Evolutionary conservation across 1,284 basidiomycete species (phyloP).

Genomic region (Hymenochaete sp.): DNA sequence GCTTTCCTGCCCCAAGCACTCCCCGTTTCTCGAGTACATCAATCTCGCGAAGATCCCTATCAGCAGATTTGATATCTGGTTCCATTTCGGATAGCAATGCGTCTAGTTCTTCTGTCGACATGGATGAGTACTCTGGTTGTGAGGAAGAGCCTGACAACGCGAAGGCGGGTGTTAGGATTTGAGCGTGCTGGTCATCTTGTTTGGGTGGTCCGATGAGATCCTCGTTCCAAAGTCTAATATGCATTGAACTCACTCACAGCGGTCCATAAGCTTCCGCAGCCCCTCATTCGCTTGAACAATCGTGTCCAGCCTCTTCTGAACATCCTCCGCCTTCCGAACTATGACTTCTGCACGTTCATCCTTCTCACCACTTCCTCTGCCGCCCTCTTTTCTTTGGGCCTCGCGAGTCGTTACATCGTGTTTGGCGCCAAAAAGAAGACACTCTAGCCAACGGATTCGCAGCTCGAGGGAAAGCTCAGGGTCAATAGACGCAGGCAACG

Average conservation of each 20-base stretch:
- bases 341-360: constrained; percentile 46
- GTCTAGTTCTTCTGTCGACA: constrained; percentile 59
- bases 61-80: constrained; percentile 67
- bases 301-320: constrained; percentile 46
- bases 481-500: constrained; percentile 40
- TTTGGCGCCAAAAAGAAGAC: constrained; percentile 57
- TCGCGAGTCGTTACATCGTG: constrained; percentile 31
- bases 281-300: constrained; percentile 60
- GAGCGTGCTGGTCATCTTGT: constrained; percentile 65
- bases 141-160: constrained; percentile 50
- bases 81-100: constrained; percentile 70
- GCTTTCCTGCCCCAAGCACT: constrained; percentile 59
- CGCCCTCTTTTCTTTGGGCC: constrained; percentile 28
- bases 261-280: constrained; percentile 61
- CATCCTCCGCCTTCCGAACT: constrained; percentile 45
- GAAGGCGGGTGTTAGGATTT: constrained; percentile 62
- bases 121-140: constrained; percentile 49
- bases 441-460: constrained; percentile 67
- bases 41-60: constrained; percentile 71
- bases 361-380: constrained; percentile 20
- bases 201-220: neutral
- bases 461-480: constrained; percentile 61
- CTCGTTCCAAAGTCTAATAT: neutral
- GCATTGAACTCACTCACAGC: constrained; percentile 45
- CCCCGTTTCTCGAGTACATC: constrained; percentile 59